Base-by-base conservation (phyloP, 2,329 filamentous ascomycete species). In the Huntiella omanensis region DNA sequence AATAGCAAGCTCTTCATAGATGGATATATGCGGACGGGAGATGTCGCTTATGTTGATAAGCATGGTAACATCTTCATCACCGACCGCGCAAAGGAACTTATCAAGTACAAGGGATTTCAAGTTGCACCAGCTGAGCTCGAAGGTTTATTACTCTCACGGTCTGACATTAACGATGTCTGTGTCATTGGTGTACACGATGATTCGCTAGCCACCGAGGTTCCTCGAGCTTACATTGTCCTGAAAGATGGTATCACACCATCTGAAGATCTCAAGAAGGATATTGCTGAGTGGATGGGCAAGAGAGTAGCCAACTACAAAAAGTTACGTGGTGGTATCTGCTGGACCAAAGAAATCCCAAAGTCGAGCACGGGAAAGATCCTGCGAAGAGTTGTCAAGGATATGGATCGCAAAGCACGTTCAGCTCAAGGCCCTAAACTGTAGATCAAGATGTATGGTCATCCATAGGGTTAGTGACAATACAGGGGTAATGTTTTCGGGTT, bases 21-120 rank as follows among this genome's bases (percentile, higher is more conserved):
- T 0, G 84, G 84, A 1, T 95, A 77, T 66, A 94, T 93, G 69
- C 87, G 80, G 61, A 94, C 87, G 0, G 87, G 87, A 2, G 87
- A 95, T 55, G 77, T 94, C 19, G 83, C 84, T 3, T 77, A 83
- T 52, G 74, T 83, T 55, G 83, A 93, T 56, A 64, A 70, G 40
- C 69, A 82, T 43, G 82, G 82, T 28, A 83, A 92, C 57, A 83
- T 92, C 55, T 94, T 78, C 65, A 88, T 94, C 58, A 93, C 87
- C 1, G 87, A 95, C 57, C 79, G 86, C 32, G 75, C 76, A 56
- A 85, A 86, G 66, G 80, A 74, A 54, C 77, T 69, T 46, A 66
- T 69, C 55, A 68, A 68, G 53, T 68, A 66, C 53, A 67, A 83
- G 59, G 79, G 77, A 0, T 77, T 77, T 59, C 79, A 83, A 56